Evolutionary conservation across 352 stramenopile species (phyloP).

Genomic region (Globisporangium nunn): DNA sequence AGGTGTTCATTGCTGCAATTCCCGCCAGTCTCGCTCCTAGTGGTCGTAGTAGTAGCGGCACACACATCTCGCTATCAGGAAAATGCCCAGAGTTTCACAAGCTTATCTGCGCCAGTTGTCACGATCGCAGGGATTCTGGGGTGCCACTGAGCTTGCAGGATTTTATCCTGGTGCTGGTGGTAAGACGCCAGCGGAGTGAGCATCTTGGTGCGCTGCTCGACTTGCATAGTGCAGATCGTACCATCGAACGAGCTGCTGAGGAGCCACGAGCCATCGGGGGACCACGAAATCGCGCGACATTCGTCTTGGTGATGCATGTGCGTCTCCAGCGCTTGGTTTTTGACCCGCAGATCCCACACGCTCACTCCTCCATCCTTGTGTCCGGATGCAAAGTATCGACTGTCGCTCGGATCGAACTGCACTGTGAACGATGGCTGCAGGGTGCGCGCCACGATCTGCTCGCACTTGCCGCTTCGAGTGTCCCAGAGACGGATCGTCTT

Average conservation of each 20-base stretch:
- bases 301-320: slow-evolving; percentile 38
- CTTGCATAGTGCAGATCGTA: slow-evolving; percentile 34
- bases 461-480: slow-evolving; percentile 36
- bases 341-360: slow-evolving; percentile 57
- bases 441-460: slow-evolving; percentile 34
- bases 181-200: slow-evolving; percentile 42
- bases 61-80: neutral
- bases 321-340: slow-evolving; percentile 17
- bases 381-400: slow-evolving; percentile 30
- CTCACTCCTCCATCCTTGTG: slow-evolving; percentile 54
- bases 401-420: slow-evolving; percentile 31
- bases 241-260: slow-evolving; percentile 56
- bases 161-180: slow-evolving; percentile 54
- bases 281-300: slow-evolving; percentile 58
- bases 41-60: too few relatives aligned
- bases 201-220: neutral
- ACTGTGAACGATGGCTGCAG: slow-evolving; percentile 33
- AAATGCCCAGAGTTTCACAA: slow-evolving; percentile 61
- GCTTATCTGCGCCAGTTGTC: slow-evolving; percentile 53
- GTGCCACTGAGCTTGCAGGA: slow-evolving; percentile 65
- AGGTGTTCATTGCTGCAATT: too few relatives aligned
- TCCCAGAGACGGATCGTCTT: slow-evolving; percentile 70
- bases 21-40: too few relatives aligned
- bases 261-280: slow-evolving; percentile 48
- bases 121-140: slow-evolving; percentile 44